Percentiles rank a stretch among this genome's conserved stretches.
Evolutionary conservation across 768 basidiomycete genomes (phyloP).

Genomic region (Collybia sp.): DNA sequence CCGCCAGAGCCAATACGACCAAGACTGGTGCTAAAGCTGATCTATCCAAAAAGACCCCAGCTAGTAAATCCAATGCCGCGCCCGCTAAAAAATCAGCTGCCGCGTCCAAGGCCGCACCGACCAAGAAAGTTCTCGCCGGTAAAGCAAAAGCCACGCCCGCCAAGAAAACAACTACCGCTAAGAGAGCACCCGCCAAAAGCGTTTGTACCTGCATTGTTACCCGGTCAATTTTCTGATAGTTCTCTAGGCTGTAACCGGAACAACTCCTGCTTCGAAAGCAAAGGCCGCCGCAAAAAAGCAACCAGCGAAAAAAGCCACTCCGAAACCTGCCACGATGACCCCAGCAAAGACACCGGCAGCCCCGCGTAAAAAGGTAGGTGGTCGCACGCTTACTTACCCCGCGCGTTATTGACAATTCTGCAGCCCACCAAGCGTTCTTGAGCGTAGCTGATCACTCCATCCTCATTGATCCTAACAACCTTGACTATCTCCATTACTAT

Average conservation of each 20-base stretch:
- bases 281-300: slow-evolving; percentile 36
- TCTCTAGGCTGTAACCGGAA: slow-evolving; percentile 34
- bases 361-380: slow-evolving; percentile 30
- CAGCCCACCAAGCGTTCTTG: slow-evolving; percentile 25
- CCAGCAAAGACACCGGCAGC: slow-evolving; percentile 20
- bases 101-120: slow-evolving; percentile 1
- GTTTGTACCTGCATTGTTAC: slow-evolving; percentile 21
- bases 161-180: slow-evolving; percentile 23
- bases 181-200: slow-evolving; percentile 25
- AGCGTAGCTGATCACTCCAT: slow-evolving; percentile 1
- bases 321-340: slow-evolving; percentile 21
- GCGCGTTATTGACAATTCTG: not conserved
- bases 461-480: not conserved
- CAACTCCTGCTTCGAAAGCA: slow-evolving; percentile 35
- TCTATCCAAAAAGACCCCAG: slow-evolving; percentile 25
- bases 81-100: too few relatives aligned
- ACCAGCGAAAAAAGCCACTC: slow-evolving; percentile 26
- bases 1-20: slow-evolving; percentile 14
- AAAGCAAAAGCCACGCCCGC: slow-evolving; percentile 26
- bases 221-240: not conserved
- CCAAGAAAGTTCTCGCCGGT: slow-evolving; percentile 19
- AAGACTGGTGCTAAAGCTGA: slow-evolving; percentile 22
- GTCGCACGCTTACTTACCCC: too few relatives aligned
- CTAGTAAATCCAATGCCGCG: slow-evolving; percentile 11
- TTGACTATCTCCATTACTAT: slow-evolving; percentile 11